These are phyloP conservation scores for Ophidiomyces ophidiicola DNA, from an alignment of 2,329 filamentous ascomycete genomes.

Conservation along the genomic window DNA sequence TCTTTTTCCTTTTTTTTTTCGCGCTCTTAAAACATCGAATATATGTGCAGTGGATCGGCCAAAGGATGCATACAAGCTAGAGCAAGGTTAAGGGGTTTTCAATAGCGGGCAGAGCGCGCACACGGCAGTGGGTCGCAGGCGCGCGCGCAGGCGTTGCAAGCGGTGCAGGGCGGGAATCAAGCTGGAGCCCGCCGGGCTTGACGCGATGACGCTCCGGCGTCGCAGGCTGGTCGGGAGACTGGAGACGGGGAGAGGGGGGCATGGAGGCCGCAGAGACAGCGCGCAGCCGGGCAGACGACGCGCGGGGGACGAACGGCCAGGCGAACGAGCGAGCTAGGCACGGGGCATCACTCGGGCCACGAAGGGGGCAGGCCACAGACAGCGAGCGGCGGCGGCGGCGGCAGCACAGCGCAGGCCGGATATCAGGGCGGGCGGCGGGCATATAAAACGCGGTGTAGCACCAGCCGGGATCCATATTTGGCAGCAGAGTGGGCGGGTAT, in stretches of 20 bases:
- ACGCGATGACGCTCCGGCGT: conserved; percentile 3
- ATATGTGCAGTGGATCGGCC: no score
- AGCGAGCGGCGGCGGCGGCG: background rate
- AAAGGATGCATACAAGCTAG: no score
- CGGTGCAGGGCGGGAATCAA: background rate
- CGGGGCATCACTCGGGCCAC: no score
- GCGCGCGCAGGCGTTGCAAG: background rate
- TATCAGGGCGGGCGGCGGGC: background rate
- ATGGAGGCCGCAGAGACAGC: conserved; percentile 3
- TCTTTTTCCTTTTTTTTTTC: background rate
- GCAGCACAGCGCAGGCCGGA: conserved; percentile 1
- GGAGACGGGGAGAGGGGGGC: conserved; percentile 3
- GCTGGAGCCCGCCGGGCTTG: conserved; percentile 8
- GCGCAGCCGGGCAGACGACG: background rate
- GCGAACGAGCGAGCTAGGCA: background rate
- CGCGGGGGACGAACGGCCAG: background rate
- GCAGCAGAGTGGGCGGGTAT: conserved; percentile 5
- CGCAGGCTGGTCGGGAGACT: no score
- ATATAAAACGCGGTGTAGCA: conserved; percentile 6
- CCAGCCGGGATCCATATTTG: conserved; percentile 10
- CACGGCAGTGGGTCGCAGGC: background rate
- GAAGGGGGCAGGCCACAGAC: background rate
- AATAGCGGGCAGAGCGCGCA: background rate
- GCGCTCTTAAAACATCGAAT: background rate
- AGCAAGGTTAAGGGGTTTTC: no score